Evolutionary conservation across 2,329 filamentous ascomycete genomes (phyloP).

Genomic region (Celoporthe dispersa): DNA sequence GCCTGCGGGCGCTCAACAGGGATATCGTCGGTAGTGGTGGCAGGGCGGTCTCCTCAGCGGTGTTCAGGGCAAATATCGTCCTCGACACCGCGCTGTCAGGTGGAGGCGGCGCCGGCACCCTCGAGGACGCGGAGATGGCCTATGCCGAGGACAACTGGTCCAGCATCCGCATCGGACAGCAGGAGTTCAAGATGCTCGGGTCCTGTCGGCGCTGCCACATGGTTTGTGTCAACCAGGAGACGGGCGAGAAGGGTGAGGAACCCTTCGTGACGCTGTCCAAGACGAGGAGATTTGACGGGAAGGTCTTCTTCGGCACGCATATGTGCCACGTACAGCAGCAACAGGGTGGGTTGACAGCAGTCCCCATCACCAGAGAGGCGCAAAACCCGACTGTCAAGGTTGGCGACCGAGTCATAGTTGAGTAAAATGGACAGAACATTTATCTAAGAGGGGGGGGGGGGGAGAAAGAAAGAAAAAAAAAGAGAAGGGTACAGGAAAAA

Average conservation of each 20-base stretch:
- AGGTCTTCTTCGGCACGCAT: constrained; percentile 89
- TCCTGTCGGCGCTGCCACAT: constrained; percentile 91
- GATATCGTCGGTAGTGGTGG: constrained; percentile 67
- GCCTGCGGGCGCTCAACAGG: constrained; percentile 77
- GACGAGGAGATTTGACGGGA: constrained; percentile 80
- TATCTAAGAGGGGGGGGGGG: too few species aligned
- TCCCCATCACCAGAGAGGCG: constrained; percentile 34
- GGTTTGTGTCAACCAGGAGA: constrained; percentile 91
- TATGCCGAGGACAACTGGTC: constrained; percentile 85
- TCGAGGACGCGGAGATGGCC: constrained; percentile 45
- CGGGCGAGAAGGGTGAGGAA: constrained; percentile 76
- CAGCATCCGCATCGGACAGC: constrained; percentile 65
- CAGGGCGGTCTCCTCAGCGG: constrained; percentile 69
- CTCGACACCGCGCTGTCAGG: constrained; percentile 51
- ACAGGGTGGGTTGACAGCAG: neutral
- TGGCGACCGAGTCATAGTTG: constrained; percentile 49
- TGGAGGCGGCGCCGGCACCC: too few species aligned
- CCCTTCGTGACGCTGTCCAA: constrained; percentile 89
- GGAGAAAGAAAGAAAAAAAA: neutral
- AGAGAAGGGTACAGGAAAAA: neutral
- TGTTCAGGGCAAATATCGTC: constrained; percentile 90
- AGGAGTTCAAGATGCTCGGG: constrained; percentile 74
- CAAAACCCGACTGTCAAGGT: constrained; percentile 53
- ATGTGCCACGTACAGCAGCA: constrained; percentile 54
- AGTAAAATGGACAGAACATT: constrained; percentile 12